Evolutionary conservation across 75 land plant genomes (phyloP), one percentile per base, ranked within the genome.

Genomic region (Azolla pinnata): DNA sequence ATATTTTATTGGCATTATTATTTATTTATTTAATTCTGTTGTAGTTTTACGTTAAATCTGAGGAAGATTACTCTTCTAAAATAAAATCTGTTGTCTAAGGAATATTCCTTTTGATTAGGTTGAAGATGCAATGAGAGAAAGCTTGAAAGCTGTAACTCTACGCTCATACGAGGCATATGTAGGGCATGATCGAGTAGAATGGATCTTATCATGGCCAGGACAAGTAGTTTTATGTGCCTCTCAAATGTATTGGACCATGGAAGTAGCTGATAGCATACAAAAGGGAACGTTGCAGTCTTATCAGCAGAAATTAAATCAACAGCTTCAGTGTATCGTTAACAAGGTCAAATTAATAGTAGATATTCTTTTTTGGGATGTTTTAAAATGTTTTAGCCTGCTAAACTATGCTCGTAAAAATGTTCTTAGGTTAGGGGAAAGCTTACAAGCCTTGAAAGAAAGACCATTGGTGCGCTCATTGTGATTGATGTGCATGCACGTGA

Each of bases 401-500:
- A 24, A 19, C 8, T 24, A 5, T 24, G 19, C 53, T 8, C n/a
- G 57, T 30, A 2, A 23, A 44, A 31, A 29, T 53, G 24, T 0
- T 63, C n/a, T 9, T 42, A 73, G 75, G 70, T 73, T 60, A 57
- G 75, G 18, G 71, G 75, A 0, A 60, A 73, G 57, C 46, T 73
- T 14, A 65, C 75, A 29, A 73, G 69, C 50, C 56, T 73, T 17
- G 75, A 73, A 46, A 60, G 75, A 12, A 73, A 73, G 52, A 73
- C 75, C 16, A 73, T 73, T 66, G 75, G 75, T 19, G 75, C 75
- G 26, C 65, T 73, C 3, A 73, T 73, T 66, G 75, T 73, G 17
- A 73, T 73, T 73, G 75, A 73, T 66, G 75, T 73, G 12, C 75
- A 73, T 49, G 75, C 75, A 47, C 70, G 75, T 29, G 75, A 73